These are phyloP conservation scores for Endocladia muricata DNA, from an alignment of 31 red algal genomes.

Conservation along the genomic window DNA sequence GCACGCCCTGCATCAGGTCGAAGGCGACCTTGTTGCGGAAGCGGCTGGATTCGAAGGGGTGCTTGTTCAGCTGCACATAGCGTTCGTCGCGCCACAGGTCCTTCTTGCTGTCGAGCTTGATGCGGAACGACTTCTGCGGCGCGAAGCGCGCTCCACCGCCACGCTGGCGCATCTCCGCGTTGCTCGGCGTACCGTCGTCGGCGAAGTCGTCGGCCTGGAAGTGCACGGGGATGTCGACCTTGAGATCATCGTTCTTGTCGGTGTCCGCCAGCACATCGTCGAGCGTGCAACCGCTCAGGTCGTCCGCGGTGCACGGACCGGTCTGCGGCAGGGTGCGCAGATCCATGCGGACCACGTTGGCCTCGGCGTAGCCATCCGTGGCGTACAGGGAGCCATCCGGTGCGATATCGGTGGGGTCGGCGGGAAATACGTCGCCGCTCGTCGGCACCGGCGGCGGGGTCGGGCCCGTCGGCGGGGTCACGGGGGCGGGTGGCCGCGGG, in stretches of 20 bases:
- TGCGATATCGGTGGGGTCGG: not conserved
- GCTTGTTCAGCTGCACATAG: too few species aligned
- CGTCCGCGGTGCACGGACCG: not conserved
- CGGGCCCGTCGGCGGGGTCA: too few species aligned
- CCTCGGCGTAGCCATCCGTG: not conserved
- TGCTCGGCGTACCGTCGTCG: not conserved
- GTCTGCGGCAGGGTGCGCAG: not conserved
- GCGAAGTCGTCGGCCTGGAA: not conserved
- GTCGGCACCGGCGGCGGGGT: too few species aligned
- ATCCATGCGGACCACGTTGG: not conserved
- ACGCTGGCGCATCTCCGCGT: not conserved
- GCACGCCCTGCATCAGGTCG: too few species aligned
- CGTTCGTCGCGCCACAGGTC: too few species aligned
- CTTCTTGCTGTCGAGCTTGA: too few species aligned
- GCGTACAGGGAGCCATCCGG: not conserved
- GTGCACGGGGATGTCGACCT: not conserved
- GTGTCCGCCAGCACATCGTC: not conserved
- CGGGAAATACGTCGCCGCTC: too few species aligned
- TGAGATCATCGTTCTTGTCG: conserved; percentile 1
- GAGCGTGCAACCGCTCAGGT: not conserved
- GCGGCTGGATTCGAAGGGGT: too few species aligned
- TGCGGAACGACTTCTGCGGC: not conserved
- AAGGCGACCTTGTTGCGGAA: too few species aligned
- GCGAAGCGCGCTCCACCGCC: not conserved
- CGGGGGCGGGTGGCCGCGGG: too few species aligned